Evolutionary conservation across 1,139 yeast genomes (phyloP), one percentile per base, ranked within the genome.

Genomic region (Yamadazyma songkhlaensis): DNA sequence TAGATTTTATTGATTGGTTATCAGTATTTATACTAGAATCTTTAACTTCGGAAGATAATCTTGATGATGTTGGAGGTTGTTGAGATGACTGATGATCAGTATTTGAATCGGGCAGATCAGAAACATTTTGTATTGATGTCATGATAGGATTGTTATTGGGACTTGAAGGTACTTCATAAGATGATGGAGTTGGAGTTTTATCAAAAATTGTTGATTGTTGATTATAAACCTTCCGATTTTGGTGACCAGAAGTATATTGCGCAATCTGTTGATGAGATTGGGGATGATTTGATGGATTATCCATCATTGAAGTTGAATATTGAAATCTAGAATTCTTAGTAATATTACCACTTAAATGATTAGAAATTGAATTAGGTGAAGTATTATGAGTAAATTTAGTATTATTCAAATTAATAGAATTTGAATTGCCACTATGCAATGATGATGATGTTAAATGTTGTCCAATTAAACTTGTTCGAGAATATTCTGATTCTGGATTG

Each of bases 41-140:
- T 17, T 20, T 31, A 9, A 24, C 21, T 15, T 32, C 34, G 9
- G 35, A 31, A 7, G 37, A 27, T 26, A 14, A 25, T 14, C 29
- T 20, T 31, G 38, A 35, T 11, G 31, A 10, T 14, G 31, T 13
- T 31, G 32, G 34, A 12, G 10, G 21, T 4, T 9, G 31, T 13
- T 17, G 31, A 9, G 14, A 10, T 10, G 22, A 25, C 27, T 11
- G 13, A 10, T 21, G 31, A 24, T 28, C 33, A 29, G 53, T 48
- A 39, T 64, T 64, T 7, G 69, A 63, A 32, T 66, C 74, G 1
- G 72, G 63, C 71, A 64, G 72, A 47, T 68, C 74, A 6, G 70
- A 64, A 33, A 62, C 57, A 45, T 65, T 64, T 37, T 60, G 67
- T 10, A 49, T 58, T 38, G 42, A 35, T 24, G 64, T 51, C 41